These are phyloP conservation scores for Podila epigama DNA, from an alignment of 192 early-diverging fungal genomes.

Conservation along the genomic window DNA sequence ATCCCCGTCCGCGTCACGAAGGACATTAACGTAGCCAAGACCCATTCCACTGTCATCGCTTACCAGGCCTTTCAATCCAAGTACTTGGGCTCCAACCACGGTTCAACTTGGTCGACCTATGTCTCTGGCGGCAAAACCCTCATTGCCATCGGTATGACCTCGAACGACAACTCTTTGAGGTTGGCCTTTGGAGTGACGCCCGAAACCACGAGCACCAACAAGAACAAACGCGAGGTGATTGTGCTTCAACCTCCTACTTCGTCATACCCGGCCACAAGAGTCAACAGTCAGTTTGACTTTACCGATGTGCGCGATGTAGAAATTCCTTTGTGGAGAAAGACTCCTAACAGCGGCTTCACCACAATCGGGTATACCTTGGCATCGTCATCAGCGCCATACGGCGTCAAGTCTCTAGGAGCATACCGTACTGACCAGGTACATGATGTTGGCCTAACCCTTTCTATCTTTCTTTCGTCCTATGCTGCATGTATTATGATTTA, in stretches of 20 bases:
- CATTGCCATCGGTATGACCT: conserved; percentile 23
- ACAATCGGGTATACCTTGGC: conserved; percentile 11
- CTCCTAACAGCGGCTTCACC: not conserved
- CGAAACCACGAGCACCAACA: conserved; percentile 2
- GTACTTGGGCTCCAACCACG: conserved; percentile 1
- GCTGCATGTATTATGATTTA: too few species aligned
- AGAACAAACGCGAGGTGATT: not conserved
- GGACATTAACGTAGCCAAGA: conserved; percentile 18
- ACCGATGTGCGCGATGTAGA: conserved; percentile 9
- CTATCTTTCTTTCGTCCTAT: not conserved
- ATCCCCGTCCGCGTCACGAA: conserved; percentile 13
- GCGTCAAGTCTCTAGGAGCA: not conserved
- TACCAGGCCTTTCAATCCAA: conserved; percentile 15
- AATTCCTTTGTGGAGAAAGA: not conserved
- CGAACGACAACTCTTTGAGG: not conserved
- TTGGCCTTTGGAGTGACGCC: conserved; percentile 5
- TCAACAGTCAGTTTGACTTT: conserved; percentile 10
- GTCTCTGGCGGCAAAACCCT: conserved; percentile 11
- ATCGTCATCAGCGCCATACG: not conserved
- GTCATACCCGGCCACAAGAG: conserved; percentile 4
- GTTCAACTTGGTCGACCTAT: conserved; percentile 2
- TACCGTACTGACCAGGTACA: not conserved
- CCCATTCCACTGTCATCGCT: conserved; percentile 4
- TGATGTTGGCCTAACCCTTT: not conserved
- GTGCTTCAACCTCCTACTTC: not conserved